A percentile compares a stretch with the other conserved stretches of the same genome.
phyloP scores from a whole-genome alignment of 2,329 filamentous ascomycete genomes.

The Esteya vermicola region DNA sequence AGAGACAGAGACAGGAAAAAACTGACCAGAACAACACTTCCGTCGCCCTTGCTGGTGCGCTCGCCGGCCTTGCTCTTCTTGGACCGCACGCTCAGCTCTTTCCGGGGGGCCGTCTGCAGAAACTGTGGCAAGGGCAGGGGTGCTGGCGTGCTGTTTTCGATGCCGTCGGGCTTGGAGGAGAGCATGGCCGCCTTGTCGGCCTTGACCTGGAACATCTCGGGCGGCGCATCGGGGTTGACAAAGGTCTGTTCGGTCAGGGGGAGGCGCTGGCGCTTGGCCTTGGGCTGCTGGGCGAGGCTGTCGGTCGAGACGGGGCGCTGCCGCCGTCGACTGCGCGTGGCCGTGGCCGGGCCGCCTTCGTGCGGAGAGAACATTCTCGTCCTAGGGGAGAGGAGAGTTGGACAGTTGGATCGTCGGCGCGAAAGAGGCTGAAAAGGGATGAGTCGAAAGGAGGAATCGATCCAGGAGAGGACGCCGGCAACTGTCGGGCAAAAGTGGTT shows the following conservation, averaged over 20 bases:
- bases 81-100: constrained; percentile 43
- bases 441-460: too few species aligned
- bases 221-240: constrained; percentile 31
- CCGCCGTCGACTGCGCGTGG: constrained; percentile 46
- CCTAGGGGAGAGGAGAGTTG: neutral
- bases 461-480: too few species aligned
- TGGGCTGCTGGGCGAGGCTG: constrained; percentile 39
- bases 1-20: neutral
- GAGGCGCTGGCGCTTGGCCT: constrained; percentile 48
- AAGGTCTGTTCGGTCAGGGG: constrained; percentile 44
- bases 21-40: constrained; percentile 48
- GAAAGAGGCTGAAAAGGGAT: too few species aligned
- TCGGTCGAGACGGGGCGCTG: constrained; percentile 45
- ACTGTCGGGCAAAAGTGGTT: too few species aligned
- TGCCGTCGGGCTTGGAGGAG: constrained; percentile 29
- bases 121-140: constrained; percentile 8
- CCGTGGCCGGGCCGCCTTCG: constrained; percentile 37
- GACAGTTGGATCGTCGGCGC: neutral
- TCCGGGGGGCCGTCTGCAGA: constrained; percentile 20
- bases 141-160: constrained; percentile 23
- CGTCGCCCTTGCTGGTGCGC: constrained; percentile 51
- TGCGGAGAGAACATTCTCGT: constrained; percentile 40
- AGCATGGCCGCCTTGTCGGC: constrained; percentile 32
- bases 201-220: constrained; percentile 44
- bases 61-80: constrained; percentile 51